Base-by-base conservation (phyloP, 23 red algal species). In the Pyropia haitanensis region DNA sequence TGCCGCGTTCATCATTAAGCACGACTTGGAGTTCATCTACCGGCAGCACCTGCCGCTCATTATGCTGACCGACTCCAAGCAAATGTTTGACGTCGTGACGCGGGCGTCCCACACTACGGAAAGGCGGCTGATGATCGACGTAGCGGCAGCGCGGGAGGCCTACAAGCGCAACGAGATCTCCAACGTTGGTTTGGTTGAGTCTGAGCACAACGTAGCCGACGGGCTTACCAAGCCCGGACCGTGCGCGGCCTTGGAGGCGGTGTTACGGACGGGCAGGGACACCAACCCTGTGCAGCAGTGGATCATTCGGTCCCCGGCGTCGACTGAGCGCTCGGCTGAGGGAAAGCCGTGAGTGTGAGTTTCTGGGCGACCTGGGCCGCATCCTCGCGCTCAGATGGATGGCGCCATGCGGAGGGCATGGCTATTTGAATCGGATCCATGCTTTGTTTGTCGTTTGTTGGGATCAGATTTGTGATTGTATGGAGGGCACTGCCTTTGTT, bases 111-210 rank as follows among this genome's bases (percentile, higher is more conserved):
- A 3, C 18, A 76, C 72, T 2, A 65, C 52, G 18, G 60, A 76
- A 48, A 76, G 48, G 34, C 61, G 72, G 57, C 58, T 76, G 1
- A 76, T 76, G 72, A 62, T 76, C 14, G 52, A 76, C 28, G 26
- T 76, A 7, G 17, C 48, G 17, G 72, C 72, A 32, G 32, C 28
- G 34, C 52, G 55, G 23, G 72, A 76, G 31, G 72, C 72, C 2
- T 76, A 44, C 25, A 58, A 63, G 57, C 20, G 34, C 7, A 21
- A 64, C 0, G 72, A 76, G 60, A 62, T 76, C 49, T 39, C 2
- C 22, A 2, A 73, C 23, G 52, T 61, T 3, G 52, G 46, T 25
- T 73, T 23, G 69, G 0, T 73, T 14, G 16, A 27, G 46, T 59
- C 46, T 32, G 54, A 73, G 32, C 22, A 73, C 48, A 73, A 73